Evolutionary conservation across 1,284 basidiomycete genomes (phyloP).

Genomic region (Baeospora myosura): DNA sequence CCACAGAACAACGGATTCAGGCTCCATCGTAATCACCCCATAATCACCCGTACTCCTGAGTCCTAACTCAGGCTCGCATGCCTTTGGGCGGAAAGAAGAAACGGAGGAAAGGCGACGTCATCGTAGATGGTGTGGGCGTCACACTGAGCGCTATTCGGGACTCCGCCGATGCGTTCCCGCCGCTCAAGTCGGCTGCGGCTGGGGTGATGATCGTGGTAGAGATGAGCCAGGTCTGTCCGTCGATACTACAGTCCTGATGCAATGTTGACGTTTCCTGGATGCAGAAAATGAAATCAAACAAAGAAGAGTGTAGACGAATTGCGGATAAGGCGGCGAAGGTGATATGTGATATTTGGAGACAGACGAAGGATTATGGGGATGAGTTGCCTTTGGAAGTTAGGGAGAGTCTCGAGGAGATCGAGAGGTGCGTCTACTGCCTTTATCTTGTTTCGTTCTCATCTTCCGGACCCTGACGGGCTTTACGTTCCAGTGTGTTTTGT

Average conservation of each 20-base stretch:
- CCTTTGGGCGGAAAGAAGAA: too few species aligned
- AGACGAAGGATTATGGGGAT: conserved; percentile 8
- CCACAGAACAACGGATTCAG: too few species aligned
- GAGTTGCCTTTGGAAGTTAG: conserved; percentile 3
- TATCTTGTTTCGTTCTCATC: too few species aligned
- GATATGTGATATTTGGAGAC: conserved; percentile 5
- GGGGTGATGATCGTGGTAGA: neutral
- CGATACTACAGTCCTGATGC: neutral
- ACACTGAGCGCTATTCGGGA: too few species aligned
- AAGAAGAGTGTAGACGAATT: conserved; percentile 5
- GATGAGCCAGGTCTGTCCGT: neutral
- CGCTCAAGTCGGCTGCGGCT: neutral
- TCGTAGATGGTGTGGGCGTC: too few species aligned
- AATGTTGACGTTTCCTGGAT: neutral
- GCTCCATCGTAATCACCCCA: too few species aligned
- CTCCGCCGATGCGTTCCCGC: neutral
- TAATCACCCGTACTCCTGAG: too few species aligned
- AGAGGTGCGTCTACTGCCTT: conserved; percentile 3
- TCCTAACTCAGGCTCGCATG: too few species aligned
- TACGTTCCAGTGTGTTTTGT: too few species aligned
- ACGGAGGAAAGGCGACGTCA: too few species aligned
- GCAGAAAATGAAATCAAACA: conserved; percentile 8
- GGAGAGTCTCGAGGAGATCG: conserved; percentile 5
- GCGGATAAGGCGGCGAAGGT: conserved; percentile 4
- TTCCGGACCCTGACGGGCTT: too few species aligned